Evolutionary conservation across 768 basidiomycete species (phyloP), one percentile per base, ranked within the genome.

Genomic region (Pleurotus eryngii): DNA sequence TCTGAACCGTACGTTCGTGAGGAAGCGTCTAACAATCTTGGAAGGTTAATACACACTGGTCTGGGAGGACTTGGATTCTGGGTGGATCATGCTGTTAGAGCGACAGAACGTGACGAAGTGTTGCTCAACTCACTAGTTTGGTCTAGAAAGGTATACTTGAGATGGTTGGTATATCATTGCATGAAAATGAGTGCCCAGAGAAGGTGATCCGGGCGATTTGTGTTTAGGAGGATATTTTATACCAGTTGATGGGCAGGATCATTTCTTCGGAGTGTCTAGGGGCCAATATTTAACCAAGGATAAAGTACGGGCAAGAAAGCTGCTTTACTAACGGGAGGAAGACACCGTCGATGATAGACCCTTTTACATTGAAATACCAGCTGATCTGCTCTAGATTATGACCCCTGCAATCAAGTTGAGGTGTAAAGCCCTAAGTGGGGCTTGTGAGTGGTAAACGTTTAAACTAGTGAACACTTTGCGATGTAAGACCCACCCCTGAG

Each of bases 301-400:
- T 5, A 12, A 14, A 54, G 49, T 37, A 22, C 5, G n/a, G 5
- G 15, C 15, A 17, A 18, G 3, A 51, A 27, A 17, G 27, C 15
- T n/a, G 64, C 59, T 76, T 49, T 60, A 83, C 81, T 63, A 56
- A 83, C 85, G 4, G 72, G 42, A 76, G 63, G 59, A 85, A 84
- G 0, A 62, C 62, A n/a, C 84, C 85, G 61, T 85, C 83, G 40
- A 85, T 72, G 18, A 79, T 59, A 5, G 81, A 83, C 45, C 84
- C 83, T 59, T 72, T 63, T 55, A 86, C 38, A 60, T 85, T 72
- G 72, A 80, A 85, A 66, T 84, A 86, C 71, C 76, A 84, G 49
- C 73, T 73, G 55, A 83, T 77, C 39, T 71, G 63, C 58, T 70
- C 73, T 50, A 85, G 61, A 50, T 43, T 68, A 17, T 64, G 66